A percentile compares a stretch with the other conserved stretches of the same genome.
phyloP scores from a whole-genome alignment of 202 grass and related monocot species.

The Zizania palustris region DNA sequence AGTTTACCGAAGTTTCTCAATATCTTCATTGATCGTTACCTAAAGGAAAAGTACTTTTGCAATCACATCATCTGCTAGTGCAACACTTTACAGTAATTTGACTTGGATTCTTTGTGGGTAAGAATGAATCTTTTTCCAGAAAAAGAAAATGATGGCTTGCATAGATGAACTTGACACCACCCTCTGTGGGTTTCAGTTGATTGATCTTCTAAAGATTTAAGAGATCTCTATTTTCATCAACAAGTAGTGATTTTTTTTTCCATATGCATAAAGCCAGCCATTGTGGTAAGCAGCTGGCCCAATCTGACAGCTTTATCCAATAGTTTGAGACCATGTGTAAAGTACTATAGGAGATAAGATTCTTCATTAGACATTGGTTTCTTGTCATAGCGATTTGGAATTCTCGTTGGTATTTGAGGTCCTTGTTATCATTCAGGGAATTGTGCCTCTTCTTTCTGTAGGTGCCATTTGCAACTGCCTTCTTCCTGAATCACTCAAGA shows the following conservation, averaged over 20 bases:
- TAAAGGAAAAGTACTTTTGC: slow-evolving; percentile 19
- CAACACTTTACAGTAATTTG: slow-evolving; percentile 13
- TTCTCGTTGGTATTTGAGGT: background rate
- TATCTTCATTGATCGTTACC: slow-evolving; percentile 1
- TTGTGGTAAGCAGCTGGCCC: slow-evolving; percentile 11
- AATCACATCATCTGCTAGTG: slow-evolving; percentile 32
- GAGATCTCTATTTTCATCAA: background rate
- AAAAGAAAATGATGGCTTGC: background rate
- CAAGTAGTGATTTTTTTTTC: background rate
- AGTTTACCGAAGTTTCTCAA: slow-evolving; percentile 1
- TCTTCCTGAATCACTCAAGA: slow-evolving; percentile 86
- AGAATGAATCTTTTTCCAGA: background rate
- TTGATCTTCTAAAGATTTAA: background rate
- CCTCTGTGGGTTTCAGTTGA: background rate
- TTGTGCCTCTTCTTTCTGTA: slow-evolving; percentile 39
- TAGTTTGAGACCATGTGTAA: background rate
- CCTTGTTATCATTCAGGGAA: background rate
- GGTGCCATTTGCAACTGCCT: slow-evolving; percentile 94
- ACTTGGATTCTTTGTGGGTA: slow-evolving; percentile 1
- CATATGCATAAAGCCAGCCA: background rate
- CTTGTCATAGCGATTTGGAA: background rate
- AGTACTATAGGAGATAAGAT: background rate
- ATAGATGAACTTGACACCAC: background rate
- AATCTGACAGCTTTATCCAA: background rate
- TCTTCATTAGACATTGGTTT: background rate